Evolutionary conservation across 2,329 filamentous ascomycete species (phyloP).

Genomic region (Xylaria sp.): DNA sequence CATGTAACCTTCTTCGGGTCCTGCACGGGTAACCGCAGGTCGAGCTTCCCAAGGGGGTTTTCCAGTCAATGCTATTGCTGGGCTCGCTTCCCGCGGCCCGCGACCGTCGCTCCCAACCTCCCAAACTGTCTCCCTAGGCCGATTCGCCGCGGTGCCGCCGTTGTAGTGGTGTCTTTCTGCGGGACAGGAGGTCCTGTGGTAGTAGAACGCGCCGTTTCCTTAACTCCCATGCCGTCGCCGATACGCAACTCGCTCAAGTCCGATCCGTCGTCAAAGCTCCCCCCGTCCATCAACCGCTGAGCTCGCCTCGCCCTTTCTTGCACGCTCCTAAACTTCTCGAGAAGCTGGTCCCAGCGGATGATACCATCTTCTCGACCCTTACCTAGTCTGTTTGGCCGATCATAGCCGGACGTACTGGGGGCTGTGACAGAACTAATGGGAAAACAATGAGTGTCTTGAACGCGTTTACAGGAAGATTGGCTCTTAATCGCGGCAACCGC

Average conservation of each 20-base stretch:
- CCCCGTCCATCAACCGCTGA: conserved; percentile 68
- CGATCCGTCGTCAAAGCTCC: conserved; percentile 60
- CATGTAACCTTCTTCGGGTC: conserved; percentile 12
- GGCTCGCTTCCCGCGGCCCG: conserved; percentile 69
- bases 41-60: background rate
- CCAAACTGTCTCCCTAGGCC: conserved; percentile 76
- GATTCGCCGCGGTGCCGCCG: conserved; percentile 63
- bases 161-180: conserved; percentile 61
- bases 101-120: conserved; percentile 75
- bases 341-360: conserved; percentile 90
- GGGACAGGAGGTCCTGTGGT: conserved; percentile 55
- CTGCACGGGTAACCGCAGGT: background rate
- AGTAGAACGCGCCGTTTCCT: conserved; percentile 51
- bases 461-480: conserved; percentile 47
- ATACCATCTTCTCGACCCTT: conserved; percentile 83
- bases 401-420: conserved; percentile 68
- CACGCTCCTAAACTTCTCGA: conserved; percentile 93
- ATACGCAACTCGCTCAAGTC: conserved; percentile 57
- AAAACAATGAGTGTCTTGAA: conserved; percentile 52
- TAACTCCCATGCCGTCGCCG: conserved; percentile 55
- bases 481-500: conserved; percentile 47
- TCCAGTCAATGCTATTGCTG: conserved; percentile 46
- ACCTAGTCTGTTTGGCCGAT: conserved; percentile 77
- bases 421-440: conserved; percentile 58
- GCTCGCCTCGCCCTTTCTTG: conserved; percentile 85